These are phyloP conservation scores for Xylariaceae sp. DNA, from an alignment of 2,329 filamentous ascomycete genomes.

Conservation along the genomic window DNA sequence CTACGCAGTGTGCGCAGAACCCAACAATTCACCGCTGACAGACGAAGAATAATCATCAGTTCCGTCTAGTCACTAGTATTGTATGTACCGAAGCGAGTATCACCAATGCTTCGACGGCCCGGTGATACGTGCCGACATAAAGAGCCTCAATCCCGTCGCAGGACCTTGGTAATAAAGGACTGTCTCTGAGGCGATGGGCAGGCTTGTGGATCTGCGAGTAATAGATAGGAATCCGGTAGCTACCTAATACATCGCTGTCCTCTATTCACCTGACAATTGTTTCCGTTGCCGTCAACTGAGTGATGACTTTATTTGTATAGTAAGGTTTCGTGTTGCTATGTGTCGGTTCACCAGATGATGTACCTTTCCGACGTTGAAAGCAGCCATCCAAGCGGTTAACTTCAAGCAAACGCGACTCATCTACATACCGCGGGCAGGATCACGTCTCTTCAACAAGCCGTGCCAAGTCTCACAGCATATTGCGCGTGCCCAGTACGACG, in stretches of 20 bases:
- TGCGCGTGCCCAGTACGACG: conserved; percentile 15
- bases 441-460: conserved; percentile 18
- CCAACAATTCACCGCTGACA: no score
- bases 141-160: not conserved
- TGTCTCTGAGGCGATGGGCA: not conserved
- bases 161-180: not conserved
- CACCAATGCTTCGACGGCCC: not conserved
- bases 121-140: not conserved
- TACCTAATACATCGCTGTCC: no score
- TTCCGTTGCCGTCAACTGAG: no score
- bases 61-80: conserved; percentile 33
- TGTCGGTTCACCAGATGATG: no score
- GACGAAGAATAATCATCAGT: no score
- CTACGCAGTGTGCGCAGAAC: not conserved
- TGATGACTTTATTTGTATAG: no score
- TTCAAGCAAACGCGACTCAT: no score
- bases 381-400: no score
- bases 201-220: not conserved
- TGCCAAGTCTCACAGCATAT: conserved; percentile 18
- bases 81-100: not conserved
- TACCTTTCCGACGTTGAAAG: no score
- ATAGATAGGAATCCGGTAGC: not conserved
- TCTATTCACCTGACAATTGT: no score
- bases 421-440: not conserved
- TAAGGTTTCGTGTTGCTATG: no score